Base-by-base conservation (phyloP, 2,329 filamentous ascomycete genomes). In the Polychaeton citri region DNA sequence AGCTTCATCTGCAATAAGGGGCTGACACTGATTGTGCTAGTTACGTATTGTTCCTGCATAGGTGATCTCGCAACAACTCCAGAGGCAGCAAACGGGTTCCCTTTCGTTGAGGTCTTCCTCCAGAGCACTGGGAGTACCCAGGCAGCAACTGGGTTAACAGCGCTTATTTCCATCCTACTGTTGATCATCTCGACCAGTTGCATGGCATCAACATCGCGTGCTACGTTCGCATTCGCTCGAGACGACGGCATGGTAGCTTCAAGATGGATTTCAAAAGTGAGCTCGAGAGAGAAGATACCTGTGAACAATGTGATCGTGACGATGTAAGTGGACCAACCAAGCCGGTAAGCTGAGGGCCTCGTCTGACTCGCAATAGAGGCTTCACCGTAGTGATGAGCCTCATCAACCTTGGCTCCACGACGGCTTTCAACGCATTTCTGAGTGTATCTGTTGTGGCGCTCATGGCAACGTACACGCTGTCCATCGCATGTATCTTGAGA, bases 121-220 rank as follows among this genome's bases (percentile, higher is more conserved):
- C 30, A 32, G 30, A 32, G 30, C 30, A 32, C 18, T 12, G 13
- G 13, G 10, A 16, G 13, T 10, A 32, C 30, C 13, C 10, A 9
- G 30, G 18, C 9, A 17, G 18, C 30, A 17, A 19, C 18, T 16
- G 17, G 18, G 12, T 16, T 32, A 10, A 32, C 30, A 13, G 18
- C 9, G 30, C 13, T 32, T 3, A 4, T 32, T 13, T 32, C 12
- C 12, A 5, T 32, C 35, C 46, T 53, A 18, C 43, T 48, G 9
- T 50, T 47, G 7, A 54, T 46, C 30, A 32, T 17, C 18, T 32
- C 30, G 13, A 50, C 37, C 40, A 47, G 30, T 44, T 53, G 35
- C 50, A 48, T 10, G 48, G 46, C 15, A 44, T 46, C 6, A 40
- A 41, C 6, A 6, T 58, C 54, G 15, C 39, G 44, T 28, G 33